Conservation (phyloP, 768 basidiomycete species). For the Coprinopsis sp. region DNA sequence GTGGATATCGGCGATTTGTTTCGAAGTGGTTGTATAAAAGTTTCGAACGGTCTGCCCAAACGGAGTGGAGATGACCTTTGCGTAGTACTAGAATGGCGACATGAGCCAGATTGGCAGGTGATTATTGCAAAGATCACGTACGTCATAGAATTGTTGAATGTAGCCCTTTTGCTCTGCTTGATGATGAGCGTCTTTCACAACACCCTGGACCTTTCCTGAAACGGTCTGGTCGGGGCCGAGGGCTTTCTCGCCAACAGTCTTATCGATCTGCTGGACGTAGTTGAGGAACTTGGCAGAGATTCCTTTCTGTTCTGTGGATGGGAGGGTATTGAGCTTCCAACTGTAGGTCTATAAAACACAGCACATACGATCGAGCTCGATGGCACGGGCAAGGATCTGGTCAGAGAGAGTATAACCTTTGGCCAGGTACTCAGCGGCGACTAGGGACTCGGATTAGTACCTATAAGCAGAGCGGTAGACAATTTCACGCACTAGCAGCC, state of each 20-base stretch:
- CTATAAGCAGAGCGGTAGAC: not conserved
- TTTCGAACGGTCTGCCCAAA: conserved; percentile 67
- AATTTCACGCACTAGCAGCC: conserved; percentile 58
- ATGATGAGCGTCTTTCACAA: conserved; percentile 56
- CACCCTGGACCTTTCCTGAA: conserved; percentile 64
- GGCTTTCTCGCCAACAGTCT: conserved; percentile 59
- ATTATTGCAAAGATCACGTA: conserved; percentile 25
- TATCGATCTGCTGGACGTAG: conserved; percentile 74
- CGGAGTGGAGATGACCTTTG: conserved; percentile 67
- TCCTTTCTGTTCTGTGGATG: conserved; percentile 62
- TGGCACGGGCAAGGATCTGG: conserved; percentile 68
- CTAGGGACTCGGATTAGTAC: conserved; percentile 26
- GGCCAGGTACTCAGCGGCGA: conserved; percentile 92
- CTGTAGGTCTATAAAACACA: not conserved
- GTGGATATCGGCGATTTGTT: conserved; percentile 88
- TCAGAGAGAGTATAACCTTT: conserved; percentile 84
- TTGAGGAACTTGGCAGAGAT: conserved; percentile 82
- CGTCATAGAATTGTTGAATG: conserved; percentile 64
- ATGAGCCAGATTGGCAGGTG: conserved; percentile 1
- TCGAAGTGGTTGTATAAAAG: conserved; percentile 87
- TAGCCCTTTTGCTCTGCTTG: conserved; percentile 80
- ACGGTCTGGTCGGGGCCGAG: conserved; percentile 82
- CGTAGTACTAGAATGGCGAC: conserved; percentile 58
- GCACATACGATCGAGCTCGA: conserved; percentile 65
- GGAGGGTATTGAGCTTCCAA: not conserved